Evolutionary conservation across 2,329 filamentous ascomycete species (phyloP).

Genomic region (Ophiostoma ips): DNA sequence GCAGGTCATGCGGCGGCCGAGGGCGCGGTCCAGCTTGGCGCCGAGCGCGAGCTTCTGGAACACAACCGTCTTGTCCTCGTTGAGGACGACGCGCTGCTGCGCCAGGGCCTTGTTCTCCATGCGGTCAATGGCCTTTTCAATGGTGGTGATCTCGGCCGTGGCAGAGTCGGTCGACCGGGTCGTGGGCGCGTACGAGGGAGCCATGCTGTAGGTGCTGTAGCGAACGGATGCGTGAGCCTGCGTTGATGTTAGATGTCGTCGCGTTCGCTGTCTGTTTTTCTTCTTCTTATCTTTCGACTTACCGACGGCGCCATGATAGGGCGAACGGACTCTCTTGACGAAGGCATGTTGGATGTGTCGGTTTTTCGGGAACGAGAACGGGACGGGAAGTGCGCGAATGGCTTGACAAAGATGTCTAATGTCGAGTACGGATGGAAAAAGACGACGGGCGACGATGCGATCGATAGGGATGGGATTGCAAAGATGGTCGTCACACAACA

Average conservation of each 20-base stretch:
- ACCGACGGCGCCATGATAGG: constrained; percentile 51
- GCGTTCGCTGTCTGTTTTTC: background rate
- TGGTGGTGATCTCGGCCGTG: constrained; percentile 47
- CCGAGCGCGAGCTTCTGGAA: constrained; percentile 77
- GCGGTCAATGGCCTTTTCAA: constrained; percentile 67
- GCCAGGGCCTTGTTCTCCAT: constrained; percentile 80
- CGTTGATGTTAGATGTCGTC: constrained; percentile 3
- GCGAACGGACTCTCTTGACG: constrained; percentile 45
- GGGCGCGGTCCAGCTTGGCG: constrained; percentile 78
- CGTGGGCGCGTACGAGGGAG: constrained; percentile 45
- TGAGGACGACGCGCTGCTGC: constrained; percentile 68
- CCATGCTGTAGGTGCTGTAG: constrained; percentile 46
- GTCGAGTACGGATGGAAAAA: too few relatives aligned
- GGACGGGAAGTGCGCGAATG: too few relatives aligned
- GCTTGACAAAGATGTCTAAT: too few relatives aligned
- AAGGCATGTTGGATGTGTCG: constrained; percentile 29
- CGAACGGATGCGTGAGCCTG: constrained; percentile 41
- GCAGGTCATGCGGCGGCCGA: constrained; percentile 71
- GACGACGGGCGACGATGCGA: too few relatives aligned
- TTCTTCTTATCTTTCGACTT: too few relatives aligned
- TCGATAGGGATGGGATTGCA: too few relatives aligned
- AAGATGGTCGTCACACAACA: too few relatives aligned
- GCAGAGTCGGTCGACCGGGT: constrained; percentile 39
- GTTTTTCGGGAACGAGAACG: too few relatives aligned
- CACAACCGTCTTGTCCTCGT: constrained; percentile 65